Evolutionary conservation across 2,329 filamentous ascomycete genomes (phyloP).

Genomic region (Colletotrichum tanaceti): DNA sequence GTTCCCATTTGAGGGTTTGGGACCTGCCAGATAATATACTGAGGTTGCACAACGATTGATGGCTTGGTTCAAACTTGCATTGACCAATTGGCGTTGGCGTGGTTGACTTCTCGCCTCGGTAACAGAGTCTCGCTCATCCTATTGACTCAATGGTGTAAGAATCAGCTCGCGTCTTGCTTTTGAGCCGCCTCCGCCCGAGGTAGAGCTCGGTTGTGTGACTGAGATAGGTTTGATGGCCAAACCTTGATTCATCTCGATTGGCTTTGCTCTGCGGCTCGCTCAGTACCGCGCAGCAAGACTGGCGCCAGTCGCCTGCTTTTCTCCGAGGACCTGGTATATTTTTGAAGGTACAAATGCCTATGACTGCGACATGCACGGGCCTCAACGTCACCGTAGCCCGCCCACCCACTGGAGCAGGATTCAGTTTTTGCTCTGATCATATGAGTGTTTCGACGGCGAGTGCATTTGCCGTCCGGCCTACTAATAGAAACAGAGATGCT

Average conservation of each 20-base stretch:
- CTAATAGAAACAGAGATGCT: neutral
- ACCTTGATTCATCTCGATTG: neutral
- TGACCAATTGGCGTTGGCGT: conserved; percentile 2
- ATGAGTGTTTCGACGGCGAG: no score
- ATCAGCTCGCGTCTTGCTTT: conserved; percentile 7
- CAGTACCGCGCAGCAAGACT: neutral
- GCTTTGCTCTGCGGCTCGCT: neutral
- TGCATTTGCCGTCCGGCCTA: neutral
- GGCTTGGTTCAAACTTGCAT: neutral
- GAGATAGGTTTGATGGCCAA: neutral
- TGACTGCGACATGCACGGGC: neutral
- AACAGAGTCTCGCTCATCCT: conserved; percentile 2
- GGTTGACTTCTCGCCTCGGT: neutral
- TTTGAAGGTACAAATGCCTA: neutral
- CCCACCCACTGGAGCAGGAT: neutral
- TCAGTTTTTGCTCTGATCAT: no score
- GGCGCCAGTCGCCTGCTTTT: neutral
- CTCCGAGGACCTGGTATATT: neutral
- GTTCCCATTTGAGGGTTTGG: neutral
- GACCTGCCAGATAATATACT: neutral
- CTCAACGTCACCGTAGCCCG: neutral
- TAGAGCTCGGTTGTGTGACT: conserved; percentile 17
- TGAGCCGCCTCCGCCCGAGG: conserved; percentile 27
- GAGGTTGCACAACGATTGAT: neutral
- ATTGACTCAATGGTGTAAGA: neutral